A percentile compares a stretch with the other conserved stretches of the same genome.
These are phyloP conservation scores for Coemansia sp. DNA, from an alignment of 192 early-diverging fungal genomes.

Conservation along the genomic window DNA sequence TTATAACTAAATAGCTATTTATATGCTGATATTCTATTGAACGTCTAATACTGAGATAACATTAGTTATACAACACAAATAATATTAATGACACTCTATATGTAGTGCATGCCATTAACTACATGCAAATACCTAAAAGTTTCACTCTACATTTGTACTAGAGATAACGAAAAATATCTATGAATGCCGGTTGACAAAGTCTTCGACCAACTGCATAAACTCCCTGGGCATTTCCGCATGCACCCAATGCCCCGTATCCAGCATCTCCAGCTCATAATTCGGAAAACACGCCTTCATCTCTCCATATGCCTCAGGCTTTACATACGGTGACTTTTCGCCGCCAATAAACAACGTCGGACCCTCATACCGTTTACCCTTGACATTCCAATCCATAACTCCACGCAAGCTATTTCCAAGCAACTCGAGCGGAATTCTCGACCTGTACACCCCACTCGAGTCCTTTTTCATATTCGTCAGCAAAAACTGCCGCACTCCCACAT, in stretches of 20 bases:
- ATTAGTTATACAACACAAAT: background rate
- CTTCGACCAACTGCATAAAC: slow-evolving; percentile 59
- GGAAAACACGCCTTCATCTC: slow-evolving; percentile 75
- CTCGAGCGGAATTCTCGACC: slow-evolving; percentile 75
- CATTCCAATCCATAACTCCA: slow-evolving; percentile 58
- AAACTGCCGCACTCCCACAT: slow-evolving; percentile 72
- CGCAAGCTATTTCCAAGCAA: slow-evolving; percentile 60
- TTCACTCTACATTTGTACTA: no score
- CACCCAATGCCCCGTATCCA: slow-evolving; percentile 95
- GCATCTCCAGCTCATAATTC: slow-evolving; percentile 57
- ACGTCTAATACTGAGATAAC: no score
- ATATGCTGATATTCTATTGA: no score
- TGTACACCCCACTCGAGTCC: slow-evolving; percentile 44
- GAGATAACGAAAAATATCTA: background rate
- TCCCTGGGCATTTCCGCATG: slow-evolving; percentile 72
- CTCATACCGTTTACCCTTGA: slow-evolving; percentile 48
- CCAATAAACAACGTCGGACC: slow-evolving; percentile 79
- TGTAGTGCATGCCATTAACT: no score
- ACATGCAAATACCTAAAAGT: no score
- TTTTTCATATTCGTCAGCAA: slow-evolving; percentile 89
- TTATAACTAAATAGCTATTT: no score
- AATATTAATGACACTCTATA: background rate
- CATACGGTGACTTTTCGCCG: slow-evolving; percentile 70
- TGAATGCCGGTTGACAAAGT: slow-evolving; percentile 42
- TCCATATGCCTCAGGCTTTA: slow-evolving; percentile 56